Evolutionary conservation across 2,329 filamentous ascomycete species (phyloP).

Genomic region (Pseudogymnoascus verrucosus): DNA sequence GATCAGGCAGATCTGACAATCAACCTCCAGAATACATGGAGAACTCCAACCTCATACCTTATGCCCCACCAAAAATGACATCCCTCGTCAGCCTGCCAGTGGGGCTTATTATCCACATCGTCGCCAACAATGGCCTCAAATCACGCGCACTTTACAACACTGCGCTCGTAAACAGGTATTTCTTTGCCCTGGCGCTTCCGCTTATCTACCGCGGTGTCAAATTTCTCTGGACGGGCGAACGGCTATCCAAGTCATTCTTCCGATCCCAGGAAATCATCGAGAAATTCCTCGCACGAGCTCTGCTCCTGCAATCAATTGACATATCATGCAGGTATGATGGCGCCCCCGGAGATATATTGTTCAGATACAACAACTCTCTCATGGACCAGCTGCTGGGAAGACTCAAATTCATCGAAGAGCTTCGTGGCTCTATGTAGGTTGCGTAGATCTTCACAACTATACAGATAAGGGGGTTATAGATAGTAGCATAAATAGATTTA

Average conservation of each 20-base stretch:
- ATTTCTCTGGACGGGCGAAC: not conserved
- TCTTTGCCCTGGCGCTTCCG: not conserved
- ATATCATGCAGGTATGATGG: not conserved
- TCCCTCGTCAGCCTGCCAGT: not conserved
- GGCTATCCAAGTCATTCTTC: not conserved
- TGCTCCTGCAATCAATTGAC: not conserved
- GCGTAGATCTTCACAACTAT: not conserved
- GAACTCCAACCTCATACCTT: not conserved
- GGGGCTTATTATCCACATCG: not conserved
- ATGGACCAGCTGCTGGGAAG: not conserved
- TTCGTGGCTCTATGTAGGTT: not conserved
- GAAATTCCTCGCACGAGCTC: not conserved
- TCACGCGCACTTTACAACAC: not conserved
- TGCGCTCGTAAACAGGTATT: not conserved
- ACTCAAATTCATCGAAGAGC: not conserved
- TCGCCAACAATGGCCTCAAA: not conserved
- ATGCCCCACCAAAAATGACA: not conserved
- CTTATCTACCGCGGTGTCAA: not conserved
- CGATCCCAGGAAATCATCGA: not conserved
- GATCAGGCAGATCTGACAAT: not conserved
- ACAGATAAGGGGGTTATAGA: not conserved
- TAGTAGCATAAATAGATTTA: not conserved
- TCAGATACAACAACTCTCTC: not conserved
- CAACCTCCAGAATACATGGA: not conserved
- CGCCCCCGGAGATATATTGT: not conserved